Percentiles rank a stretch among this genome's conserved stretches.
phyloP scores from a whole-genome alignment of 176 grass and related monocot species.

The Eremochloa ophiuroides region DNA sequence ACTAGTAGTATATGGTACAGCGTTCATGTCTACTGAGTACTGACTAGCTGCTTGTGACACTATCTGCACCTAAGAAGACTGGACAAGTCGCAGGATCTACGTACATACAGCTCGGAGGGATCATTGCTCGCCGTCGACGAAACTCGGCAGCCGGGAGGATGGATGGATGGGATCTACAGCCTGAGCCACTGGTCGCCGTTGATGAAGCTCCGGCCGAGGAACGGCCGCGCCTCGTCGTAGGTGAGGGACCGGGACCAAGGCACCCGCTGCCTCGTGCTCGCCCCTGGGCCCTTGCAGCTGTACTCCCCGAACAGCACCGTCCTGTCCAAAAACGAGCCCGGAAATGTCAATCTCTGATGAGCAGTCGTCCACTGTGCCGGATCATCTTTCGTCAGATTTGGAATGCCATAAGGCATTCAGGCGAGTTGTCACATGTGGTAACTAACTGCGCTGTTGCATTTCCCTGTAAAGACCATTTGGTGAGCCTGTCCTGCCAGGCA shows the following conservation, averaged over 20 bases:
- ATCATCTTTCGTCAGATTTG: background rate
- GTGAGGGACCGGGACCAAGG: constrained; percentile 77
- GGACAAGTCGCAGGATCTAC: constrained; percentile 12
- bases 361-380: background rate
- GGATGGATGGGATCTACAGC: constrained; percentile 41
- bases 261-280: constrained; percentile 49
- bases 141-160: constrained; percentile 35
- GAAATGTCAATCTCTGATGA: background rate
- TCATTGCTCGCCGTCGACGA: constrained; percentile 64
- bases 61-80: constrained; percentile 4
- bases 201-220: constrained; percentile 63
- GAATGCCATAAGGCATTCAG: background rate
- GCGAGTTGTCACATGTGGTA: constrained; percentile 10
- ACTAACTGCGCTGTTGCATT: background rate
- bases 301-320: constrained; percentile 78
- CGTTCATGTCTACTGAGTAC: background rate
- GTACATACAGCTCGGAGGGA: constrained; percentile 54
- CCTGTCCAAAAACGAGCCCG: constrained; percentile 34
- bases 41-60: constrained; percentile 15
- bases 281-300: constrained; percentile 69
- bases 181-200: constrained; percentile 79
- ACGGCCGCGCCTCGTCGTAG: constrained; percentile 68
- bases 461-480: constrained; percentile 12
- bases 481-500: constrained; percentile 11
- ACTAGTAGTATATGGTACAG: background rate